Base-by-base conservation (phyloP, 352 stramenopile genomes). In the Phytophthora ramorum region DNA sequence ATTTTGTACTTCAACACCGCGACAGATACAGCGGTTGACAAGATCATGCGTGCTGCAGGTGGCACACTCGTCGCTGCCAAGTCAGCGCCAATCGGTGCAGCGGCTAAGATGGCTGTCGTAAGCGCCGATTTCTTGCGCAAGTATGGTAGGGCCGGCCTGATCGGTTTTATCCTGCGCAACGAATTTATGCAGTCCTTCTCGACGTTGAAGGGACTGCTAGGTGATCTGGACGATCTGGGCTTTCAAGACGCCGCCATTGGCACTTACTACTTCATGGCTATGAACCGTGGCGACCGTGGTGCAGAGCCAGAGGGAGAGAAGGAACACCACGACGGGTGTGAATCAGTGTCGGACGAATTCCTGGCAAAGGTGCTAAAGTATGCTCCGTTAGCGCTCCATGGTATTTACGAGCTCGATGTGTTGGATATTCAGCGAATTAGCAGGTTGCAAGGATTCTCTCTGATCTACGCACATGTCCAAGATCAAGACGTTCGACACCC, bases 211-310 rank as follows among this genome's bases (percentile, higher is more conserved):
- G 83, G 81, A 0, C 47, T 96, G 43, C 84, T 95, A 19, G 88
- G 86, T 0, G 85, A 96, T 57, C 63, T 96, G 5, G 86, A 91
- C 43, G 84, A 85, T 47, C 75, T 96, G 28, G 83, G 82, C 0
- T 92, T 96, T 54, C 88, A 96, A 69, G 88, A 96, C 73, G 86
- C 87, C 44, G 85, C 88, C 0, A 83, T 96, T 54, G 88, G 88
- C 2, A 91, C 85, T 14, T 96, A 94, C 44, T 96, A 96, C 51
- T 95, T 95, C 43, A 96, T 96, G 88, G 88, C 88, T 5, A 93
- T 92, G 81, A 95, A 95, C 45, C 85, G 88, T 43, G 88, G 88
- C 1, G 81, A 91, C 17, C 85, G 88, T 17, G 88, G 88, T n/a
- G 79, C 83, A 26, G 76, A 87, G 45, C 88, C 88, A 7, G 78